Base-by-base conservation (phyloP, 768 basidiomycete species). In the Mycena venus region DNA sequence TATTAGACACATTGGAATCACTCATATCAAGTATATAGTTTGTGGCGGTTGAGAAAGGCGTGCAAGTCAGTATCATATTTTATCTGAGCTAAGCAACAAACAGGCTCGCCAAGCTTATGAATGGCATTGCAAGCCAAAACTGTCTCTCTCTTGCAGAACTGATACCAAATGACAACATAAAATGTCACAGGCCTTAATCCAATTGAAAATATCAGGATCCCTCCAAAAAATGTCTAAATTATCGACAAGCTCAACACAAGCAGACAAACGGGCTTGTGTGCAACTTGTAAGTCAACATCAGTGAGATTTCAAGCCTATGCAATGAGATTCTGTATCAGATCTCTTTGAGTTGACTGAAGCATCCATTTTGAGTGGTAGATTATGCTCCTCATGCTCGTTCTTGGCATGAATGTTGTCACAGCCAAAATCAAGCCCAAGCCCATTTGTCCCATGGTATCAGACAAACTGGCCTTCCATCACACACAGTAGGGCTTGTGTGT, bases 351-450 rank as follows among this genome's bases (percentile, higher is more conserved):
- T 34, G 17, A 60, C 34, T 23, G 23, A 60, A 60, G 59, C 32
- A 38, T 60, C 2, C 2, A 38, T 40, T 38, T 60, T 40, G 59
- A 60, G 34, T 38, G 9, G 59, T 60, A 60, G 38, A 40, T 60
- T 60, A 60, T 36, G 12, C 34, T 38, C 59, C 34, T n/a, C 9
- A 38, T 19, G 19, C 34, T 60, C 34, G 36, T 60, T 40, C 21
- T 60, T 19, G 21, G 12, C 38, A 23, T 38, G 59, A 60, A 60
- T 34, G 38, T 60, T 60, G 17, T 36, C 34, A 21, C 59, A 15
- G 59, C 59, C 36, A 60, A 60, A n/a, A 60, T 36, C 59, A 60
- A 60, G 32, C n/a, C n/a, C n/a, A n/a, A n/a, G n/a, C n/a, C n/a
- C n/a, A n/a, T n/a, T n/a, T n/a, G n/a, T n/a, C n/a, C 29, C 56